Base-by-base conservation (phyloP, 495 filamentous ascomycete species). In the Terfezia boudieri region DNA sequence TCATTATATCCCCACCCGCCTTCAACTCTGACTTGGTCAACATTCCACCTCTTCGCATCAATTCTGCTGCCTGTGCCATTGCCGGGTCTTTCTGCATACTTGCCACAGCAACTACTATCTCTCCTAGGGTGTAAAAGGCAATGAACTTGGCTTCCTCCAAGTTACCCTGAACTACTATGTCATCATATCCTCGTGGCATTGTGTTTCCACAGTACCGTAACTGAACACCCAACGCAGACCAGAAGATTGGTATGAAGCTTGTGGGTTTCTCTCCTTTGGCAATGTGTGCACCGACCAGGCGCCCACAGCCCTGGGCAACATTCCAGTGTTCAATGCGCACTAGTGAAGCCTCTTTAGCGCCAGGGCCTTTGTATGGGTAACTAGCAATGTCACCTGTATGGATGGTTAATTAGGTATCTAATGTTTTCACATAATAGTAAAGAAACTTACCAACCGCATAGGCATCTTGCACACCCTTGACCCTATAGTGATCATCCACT, bases 251-350 rank as follows among this genome's bases (percentile, higher is more conserved):
- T 23, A 86, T 85, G 69, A 95, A 98, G 2, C 73, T 69, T 57
- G 85, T 80, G 0, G 81, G 73, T 60, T 69, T 71, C 11, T 73
- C 60, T 59, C 69, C 65, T 56, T 80, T 74, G 37, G 75, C 71
- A 55, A 98, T 94, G 56, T 82, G 73, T 54, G 71, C 68, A 5
- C 84, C 90, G 7, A 79, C 90, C 22, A 72, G 70, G 16, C 89
- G 81, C 5, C 90, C 90, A 5, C 82, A 70, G 59, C 95, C 95
- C 67, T 96, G 90, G 3, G 90, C 90, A 2, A 98, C 90, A 66
- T 95, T 87, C 89, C 88, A 98, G 66, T 98, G 90, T 71, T 98
- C 92, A 67, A 94, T 94, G 55, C 85, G 38, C 71, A 6, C 71
- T 76, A 26, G 71, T 71, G 5, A 70, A 72, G 53, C 84, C 82